Evolutionary conservation across 257 asterid species (phyloP).

Genomic region (Solanum rostratum): DNA sequence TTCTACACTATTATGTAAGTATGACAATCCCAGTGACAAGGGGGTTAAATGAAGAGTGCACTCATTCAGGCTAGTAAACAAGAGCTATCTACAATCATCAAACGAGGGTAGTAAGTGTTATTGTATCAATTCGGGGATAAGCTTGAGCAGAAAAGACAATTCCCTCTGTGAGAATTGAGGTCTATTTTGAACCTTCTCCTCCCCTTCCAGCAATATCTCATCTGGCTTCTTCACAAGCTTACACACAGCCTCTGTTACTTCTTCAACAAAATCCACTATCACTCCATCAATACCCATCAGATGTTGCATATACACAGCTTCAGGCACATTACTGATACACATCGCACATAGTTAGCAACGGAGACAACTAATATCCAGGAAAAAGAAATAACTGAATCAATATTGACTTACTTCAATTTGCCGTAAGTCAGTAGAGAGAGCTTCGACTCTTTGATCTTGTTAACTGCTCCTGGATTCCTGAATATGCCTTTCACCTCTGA

Average conservation of each 20-base stretch:
- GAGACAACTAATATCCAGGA: too few species aligned
- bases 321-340: slow-evolving; percentile 51
- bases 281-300: slow-evolving; percentile 93
- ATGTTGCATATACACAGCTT: slow-evolving; percentile 83
- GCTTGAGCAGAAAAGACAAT: slow-evolving; percentile 74
- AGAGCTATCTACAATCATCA: not conserved
- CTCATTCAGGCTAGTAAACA: not conserved
- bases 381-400: not conserved
- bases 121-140: slow-evolving; percentile 63
- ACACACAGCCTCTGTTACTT: slow-evolving; percentile 52
- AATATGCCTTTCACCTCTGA: slow-evolving; percentile 71
- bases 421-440: slow-evolving; percentile 79
- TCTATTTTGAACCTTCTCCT: slow-evolving; percentile 15
- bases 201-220: slow-evolving; percentile 15
- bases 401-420: slow-evolving; percentile 57
- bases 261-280: slow-evolving; percentile 72
- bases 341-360: not conserved
- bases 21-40: not conserved
- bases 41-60: not conserved
- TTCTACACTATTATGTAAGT: not conserved
- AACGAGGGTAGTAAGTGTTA: not conserved
- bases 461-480: slow-evolving; percentile 66
- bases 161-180: slow-evolving; percentile 77
- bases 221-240: slow-evolving; percentile 32
- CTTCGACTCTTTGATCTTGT: slow-evolving; percentile 58